Evolutionary conservation across 23 red algal genomes (phyloP), one percentile per base, ranked within the genome.

Genomic region (Pyropia yezoensis): DNA sequence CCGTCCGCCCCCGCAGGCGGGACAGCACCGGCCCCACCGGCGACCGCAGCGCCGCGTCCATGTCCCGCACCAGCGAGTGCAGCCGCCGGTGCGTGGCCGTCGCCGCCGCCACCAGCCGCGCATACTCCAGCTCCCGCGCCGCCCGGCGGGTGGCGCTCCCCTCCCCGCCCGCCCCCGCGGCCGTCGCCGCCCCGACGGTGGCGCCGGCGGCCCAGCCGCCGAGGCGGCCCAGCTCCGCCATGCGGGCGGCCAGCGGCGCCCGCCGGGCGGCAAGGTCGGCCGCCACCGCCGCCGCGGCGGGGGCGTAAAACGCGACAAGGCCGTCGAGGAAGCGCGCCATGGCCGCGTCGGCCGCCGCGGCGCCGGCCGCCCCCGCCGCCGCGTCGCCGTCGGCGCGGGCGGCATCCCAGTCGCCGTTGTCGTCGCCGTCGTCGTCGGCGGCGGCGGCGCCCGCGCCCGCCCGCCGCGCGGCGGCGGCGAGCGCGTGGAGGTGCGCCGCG

Each of bases 61-160:
- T 61, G 51, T 87, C 71, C 14, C 74, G 21, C 27, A 70, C 75
- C 20, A 88, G 49, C 27, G 78, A 79, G 71, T 90, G 86, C 39
- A 90, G 50, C 68, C 50, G 65, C 18, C 86, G 58, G 16, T 65
- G 65, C 27, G 72, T 90, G 23, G 58, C 59, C 19, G 79, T 67
- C n/a, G 76, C 75, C 14, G 33, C 33, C 13, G 65, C 67, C 20
- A 75, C 80, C 54, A 90, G 33, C 21, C 86, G 76, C 47, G 53
- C 57, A 54, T 90, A 90, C 34, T 90, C 86, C 32, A 89, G 25
- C 28, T 80, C 57, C 57, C 29, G 24, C 24, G 24, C 57, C 24
- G 24, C 57, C 57, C 24, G 57, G 7, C 24, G 24, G 6, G 7
- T 29, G 4, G 24, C 57, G 7, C 4, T 61, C 24, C 4, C 29